These are phyloP conservation scores for Ogataea nitratoaversa DNA, from an alignment of 805 yeast genomes.

Conservation along the genomic window DNA sequence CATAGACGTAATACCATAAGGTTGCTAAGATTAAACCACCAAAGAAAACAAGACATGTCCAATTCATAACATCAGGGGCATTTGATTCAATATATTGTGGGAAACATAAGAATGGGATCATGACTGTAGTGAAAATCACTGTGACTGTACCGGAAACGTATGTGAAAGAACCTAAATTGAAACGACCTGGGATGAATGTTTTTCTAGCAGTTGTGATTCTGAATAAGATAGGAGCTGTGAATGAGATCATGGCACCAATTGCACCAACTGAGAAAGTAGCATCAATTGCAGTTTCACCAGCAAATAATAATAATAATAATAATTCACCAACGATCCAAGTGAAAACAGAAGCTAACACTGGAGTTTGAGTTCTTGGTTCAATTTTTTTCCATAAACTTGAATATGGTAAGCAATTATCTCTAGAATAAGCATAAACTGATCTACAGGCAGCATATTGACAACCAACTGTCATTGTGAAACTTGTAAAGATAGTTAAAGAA, in stretches of 20 bases:
- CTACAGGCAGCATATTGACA: constrained; percentile 62
- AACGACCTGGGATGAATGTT: constrained; percentile 58
- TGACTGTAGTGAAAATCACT: constrained; percentile 44
- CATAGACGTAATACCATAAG: constrained; percentile 46
- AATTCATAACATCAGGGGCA: constrained; percentile 46
- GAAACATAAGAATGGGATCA: constrained; percentile 59
- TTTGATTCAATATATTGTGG: constrained; percentile 40
- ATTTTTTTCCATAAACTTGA: constrained; percentile 49
- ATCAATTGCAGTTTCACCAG: constrained; percentile 59
- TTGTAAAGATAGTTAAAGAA: constrained; percentile 37
- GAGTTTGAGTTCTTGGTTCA: constrained; percentile 50
- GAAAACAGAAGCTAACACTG: constrained; percentile 59
- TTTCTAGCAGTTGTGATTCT: constrained; percentile 51
- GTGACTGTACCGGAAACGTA: constrained; percentile 43
- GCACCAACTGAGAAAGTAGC: constrained; percentile 74
- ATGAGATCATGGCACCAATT: constrained; percentile 61
- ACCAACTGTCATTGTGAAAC: constrained; percentile 46
- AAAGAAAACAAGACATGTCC: constrained; percentile 58
- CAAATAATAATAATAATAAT: constrained; percentile 53
- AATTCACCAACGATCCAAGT: constrained; percentile 52
- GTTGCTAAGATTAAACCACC: constrained; percentile 50
- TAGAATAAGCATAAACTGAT: constrained; percentile 59
- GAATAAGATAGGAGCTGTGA: constrained; percentile 55
- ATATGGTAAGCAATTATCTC: constrained; percentile 65
- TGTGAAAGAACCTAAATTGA: constrained; percentile 53